Conservation (phyloP, 2,329 filamentous ascomycete genomes). For the Fusarium nygamai region DNA sequence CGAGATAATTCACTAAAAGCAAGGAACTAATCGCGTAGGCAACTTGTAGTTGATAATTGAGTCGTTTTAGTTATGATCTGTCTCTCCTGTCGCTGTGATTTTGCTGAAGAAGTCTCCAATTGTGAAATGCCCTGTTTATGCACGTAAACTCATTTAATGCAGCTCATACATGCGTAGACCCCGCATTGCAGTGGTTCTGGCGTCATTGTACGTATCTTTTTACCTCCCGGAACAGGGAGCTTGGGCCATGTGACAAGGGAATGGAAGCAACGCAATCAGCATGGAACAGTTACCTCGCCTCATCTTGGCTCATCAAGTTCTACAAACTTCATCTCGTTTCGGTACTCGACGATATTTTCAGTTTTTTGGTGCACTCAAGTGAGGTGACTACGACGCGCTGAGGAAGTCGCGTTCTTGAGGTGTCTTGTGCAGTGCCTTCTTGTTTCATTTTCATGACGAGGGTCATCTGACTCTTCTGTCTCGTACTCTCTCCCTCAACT, state of each 20-base stretch:
- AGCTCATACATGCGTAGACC: slow-evolving; percentile 35
- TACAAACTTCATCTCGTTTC: slow-evolving; percentile 17
- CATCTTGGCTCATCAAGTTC: slow-evolving; percentile 12
- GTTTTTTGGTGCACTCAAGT: not conserved
- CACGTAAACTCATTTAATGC: slow-evolving; percentile 22
- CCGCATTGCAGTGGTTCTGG: slow-evolving; percentile 28
- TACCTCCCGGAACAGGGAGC: slow-evolving; percentile 27
- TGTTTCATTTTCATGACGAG: slow-evolving; percentile 8
- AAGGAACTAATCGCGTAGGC: slow-evolving; percentile 43
- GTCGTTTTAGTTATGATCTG: slow-evolving; percentile 12
- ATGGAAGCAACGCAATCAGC: slow-evolving; percentile 12
- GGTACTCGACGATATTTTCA: not conserved
- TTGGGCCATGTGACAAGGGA: slow-evolving; percentile 41
- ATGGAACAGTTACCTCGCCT: slow-evolving; percentile 18
- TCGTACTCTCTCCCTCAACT: slow-evolving; percentile 23
- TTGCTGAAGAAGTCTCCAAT: not conserved
- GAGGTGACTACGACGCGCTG: slow-evolving; percentile 1
- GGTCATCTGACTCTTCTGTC: slow-evolving; percentile 21
- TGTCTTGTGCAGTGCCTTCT: slow-evolving; percentile 13
- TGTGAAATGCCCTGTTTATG: slow-evolving; percentile 27
- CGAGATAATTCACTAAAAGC: slow-evolving; percentile 24
- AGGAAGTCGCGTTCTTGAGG: slow-evolving; percentile 21
- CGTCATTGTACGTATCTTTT: slow-evolving; percentile 34
- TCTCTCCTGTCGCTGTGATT: not conserved
- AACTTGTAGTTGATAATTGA: slow-evolving; percentile 34